Conservation (phyloP, 148 eudicot genomes). For the Suaeda aralocaspica region DNA sequence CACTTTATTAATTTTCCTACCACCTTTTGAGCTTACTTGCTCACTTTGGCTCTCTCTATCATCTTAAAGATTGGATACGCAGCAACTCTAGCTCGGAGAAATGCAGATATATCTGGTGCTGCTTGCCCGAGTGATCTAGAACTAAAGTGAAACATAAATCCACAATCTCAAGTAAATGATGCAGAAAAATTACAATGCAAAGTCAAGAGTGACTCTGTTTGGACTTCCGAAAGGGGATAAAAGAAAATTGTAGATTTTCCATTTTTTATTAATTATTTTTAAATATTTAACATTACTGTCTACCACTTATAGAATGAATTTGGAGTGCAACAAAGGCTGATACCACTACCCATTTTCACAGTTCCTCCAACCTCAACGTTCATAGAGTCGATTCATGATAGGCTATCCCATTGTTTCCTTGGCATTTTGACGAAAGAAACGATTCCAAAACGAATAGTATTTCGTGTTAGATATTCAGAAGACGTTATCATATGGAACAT, state of each 20-base stretch:
- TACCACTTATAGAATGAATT: background rate
- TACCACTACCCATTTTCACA: background rate
- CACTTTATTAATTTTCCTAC: conserved; percentile 46
- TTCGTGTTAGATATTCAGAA: background rate
- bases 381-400: background rate
- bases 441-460: background rate
- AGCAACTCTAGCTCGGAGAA: conserved; percentile 76
- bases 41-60: conserved; percentile 68
- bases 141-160: conserved; percentile 9
- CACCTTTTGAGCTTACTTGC: conserved; percentile 43
- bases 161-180: background rate
- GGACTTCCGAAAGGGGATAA: no score
- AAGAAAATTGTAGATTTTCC: background rate
- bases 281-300: background rate
- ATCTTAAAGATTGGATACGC: conserved; percentile 88
- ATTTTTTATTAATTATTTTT: background rate
- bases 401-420: background rate
- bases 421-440: background rate
- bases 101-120: conserved; percentile 92
- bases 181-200: background rate
- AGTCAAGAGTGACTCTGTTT: background rate
- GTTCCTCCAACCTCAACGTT: background rate
- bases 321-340: background rate
- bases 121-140: conserved; percentile 93
- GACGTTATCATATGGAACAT: background rate